These are phyloP conservation scores for Amanita subjunquillea DNA, from an alignment of 768 basidiomycete species.

Conservation along the genomic window DNA sequence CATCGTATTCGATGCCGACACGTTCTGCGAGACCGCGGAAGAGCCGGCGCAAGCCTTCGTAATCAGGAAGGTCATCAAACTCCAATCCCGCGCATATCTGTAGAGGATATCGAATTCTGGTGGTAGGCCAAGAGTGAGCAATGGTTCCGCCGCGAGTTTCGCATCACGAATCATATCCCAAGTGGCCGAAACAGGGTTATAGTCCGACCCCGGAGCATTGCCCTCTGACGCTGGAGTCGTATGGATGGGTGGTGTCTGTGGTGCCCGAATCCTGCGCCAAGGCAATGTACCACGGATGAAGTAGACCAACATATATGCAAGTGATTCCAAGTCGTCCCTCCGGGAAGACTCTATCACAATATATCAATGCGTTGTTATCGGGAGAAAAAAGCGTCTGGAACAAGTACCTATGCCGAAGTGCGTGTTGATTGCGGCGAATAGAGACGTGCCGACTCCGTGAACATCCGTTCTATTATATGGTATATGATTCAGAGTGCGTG, in stretches of 20 bases:
- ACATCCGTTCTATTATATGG: constrained; percentile 65
- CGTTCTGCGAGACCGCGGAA: constrained; percentile 52
- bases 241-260: constrained; percentile 21
- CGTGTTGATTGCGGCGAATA: constrained; percentile 68
- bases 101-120: constrained; percentile 76
- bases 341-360: constrained; percentile 51
- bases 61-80: constrained; percentile 86
- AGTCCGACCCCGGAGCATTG: constrained; percentile 16
- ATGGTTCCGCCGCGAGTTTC: constrained; percentile 54
- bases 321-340: constrained; percentile 69
- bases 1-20: constrained; percentile 46
- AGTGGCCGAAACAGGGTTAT: constrained; percentile 53
- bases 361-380: constrained; percentile 8
- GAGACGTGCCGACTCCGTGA: constrained; percentile 70
- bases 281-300: constrained; percentile 71
- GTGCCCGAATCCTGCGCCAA: constrained; percentile 65
- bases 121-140: constrained; percentile 67
- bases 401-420: constrained; percentile 65
- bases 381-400: neutral
- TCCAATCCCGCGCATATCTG: constrained; percentile 71
- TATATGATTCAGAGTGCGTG: constrained; percentile 54
- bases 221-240: constrained; percentile 13
- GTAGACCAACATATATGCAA: constrained; percentile 79
- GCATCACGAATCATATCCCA: constrained; percentile 73
- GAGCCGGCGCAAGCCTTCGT: constrained; percentile 67